Base-by-base conservation (phyloP, 768 basidiomycete genomes). In the Russula olivacea region DNA sequence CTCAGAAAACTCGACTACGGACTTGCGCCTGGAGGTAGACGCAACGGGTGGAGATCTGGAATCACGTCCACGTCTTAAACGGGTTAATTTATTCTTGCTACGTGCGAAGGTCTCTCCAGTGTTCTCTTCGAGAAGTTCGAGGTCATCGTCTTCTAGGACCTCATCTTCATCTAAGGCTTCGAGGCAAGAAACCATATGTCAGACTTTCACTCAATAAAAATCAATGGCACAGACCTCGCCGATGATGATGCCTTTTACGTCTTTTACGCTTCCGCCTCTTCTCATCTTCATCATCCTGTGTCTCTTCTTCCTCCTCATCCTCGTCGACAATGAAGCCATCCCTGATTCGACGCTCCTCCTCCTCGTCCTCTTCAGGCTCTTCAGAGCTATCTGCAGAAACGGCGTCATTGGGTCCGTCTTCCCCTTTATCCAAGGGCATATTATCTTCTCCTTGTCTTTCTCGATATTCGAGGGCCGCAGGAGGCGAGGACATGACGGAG, bases 261-360 rank as follows among this genome's bases (percentile, higher is more conserved):
- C 83, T 80, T 72, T 86, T 91, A 63, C 82, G 81, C 67, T 81
- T 81, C 68, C 82, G 78, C 49, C 76, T 80, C 62, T 80, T 77
- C 59, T 80, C 81, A 49, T 81, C 79, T 48, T 83, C 79, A 3
- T 82, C 80, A 21, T 83, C 84, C 15, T 81, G 83, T 2, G 84
- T 85, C 0, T 84, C 88, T 4, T 88, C 90, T 0, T 93, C 91
- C 8, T 93, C 93, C 63, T 95, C 92, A 10, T 90, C 88, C 60
- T 88, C 90, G 61, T 90, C 90, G 9, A 94, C 93, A 69, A 98
- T 97, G 72, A 98, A 97, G 0, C 91, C 94, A 55, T 94, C 90
- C 55, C 85, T 78, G 60, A 97, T 84, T 61, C 83, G 79, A 61
- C 83, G 81, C 69, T 79, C 88, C 76, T 93, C 93, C 65, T 96